Conservation (phyloP, 2,329 filamentous ascomycete species). For the Alternaria consortialis region DNA sequence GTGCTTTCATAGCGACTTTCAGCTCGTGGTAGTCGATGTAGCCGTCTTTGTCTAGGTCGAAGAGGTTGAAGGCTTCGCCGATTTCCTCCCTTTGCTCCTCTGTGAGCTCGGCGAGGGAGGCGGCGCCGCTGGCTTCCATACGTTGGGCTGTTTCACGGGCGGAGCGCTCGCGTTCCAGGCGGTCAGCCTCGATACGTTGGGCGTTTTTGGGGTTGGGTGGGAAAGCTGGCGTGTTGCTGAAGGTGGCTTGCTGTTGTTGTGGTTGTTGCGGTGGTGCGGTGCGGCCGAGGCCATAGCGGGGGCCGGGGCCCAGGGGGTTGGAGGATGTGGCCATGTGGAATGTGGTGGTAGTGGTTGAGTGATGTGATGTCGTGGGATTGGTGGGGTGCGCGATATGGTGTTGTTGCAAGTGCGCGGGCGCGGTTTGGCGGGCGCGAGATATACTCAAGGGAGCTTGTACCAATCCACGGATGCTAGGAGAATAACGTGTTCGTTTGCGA, state of each 20-base stretch:
- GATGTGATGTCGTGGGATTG: slow-evolving; percentile 5
- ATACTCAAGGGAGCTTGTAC: neutral
- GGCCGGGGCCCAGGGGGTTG: slow-evolving; percentile 63
- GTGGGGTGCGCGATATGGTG: slow-evolving; percentile 9
- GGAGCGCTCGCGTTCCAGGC: slow-evolving; percentile 53
- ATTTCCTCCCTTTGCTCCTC: slow-evolving; percentile 95
- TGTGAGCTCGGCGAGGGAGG: slow-evolving; percentile 66
- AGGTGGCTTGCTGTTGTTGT: slow-evolving; percentile 35
- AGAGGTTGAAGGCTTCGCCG: slow-evolving; percentile 94
- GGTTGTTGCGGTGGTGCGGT: slow-evolving; percentile 21
- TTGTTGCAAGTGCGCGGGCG: slow-evolving; percentile 13
- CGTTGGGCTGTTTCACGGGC: slow-evolving; percentile 48
- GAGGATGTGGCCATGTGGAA: slow-evolving; percentile 62
- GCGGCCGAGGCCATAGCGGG: slow-evolving; percentile 62
- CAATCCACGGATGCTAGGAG: neutral
- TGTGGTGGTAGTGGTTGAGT: neutral
- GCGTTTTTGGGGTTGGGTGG: slow-evolving; percentile 54
- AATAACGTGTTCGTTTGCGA: slow-evolving; percentile 8
- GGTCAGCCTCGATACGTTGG: slow-evolving; percentile 52
- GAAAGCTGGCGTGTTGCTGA: slow-evolving; percentile 49
- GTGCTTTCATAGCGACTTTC: slow-evolving; percentile 92
- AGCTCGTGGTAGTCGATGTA: slow-evolving; percentile 98
- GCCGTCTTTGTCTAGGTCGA: slow-evolving; percentile 94
- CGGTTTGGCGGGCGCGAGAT: neutral
- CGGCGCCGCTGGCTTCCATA: slow-evolving; percentile 57